Evolutionary conservation across 2,329 filamentous ascomycete genomes (phyloP).

Genomic region (Talaromyces sp.): DNA sequence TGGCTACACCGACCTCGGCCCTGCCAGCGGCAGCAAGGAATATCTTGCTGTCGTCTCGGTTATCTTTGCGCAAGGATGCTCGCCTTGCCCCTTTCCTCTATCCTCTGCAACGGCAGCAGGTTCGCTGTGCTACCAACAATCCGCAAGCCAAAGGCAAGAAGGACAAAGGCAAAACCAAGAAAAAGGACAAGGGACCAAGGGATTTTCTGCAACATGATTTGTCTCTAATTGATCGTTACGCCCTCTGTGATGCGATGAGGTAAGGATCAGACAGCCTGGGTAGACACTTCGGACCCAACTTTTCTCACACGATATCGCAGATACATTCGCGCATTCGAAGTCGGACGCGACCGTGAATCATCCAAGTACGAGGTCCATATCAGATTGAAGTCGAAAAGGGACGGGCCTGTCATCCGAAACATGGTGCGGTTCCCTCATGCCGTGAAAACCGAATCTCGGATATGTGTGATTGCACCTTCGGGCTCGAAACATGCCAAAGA

Average conservation of each 20-base stretch:
- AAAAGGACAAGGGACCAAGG: constrained; percentile 59
- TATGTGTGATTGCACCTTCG: constrained; percentile 88
- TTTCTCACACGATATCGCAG: constrained; percentile 41
- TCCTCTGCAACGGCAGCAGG: constrained; percentile 26
- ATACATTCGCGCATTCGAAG: constrained; percentile 87
- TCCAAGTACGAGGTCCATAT: constrained; percentile 87
- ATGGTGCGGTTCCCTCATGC: constrained; percentile 83
- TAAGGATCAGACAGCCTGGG: constrained; percentile 15
- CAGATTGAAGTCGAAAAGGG: constrained; percentile 76
- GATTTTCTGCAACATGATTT: constrained; percentile 61
- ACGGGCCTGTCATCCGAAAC: constrained; percentile 80
- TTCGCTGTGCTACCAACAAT: constrained; percentile 32
- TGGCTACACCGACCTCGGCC: constrained; percentile 30
- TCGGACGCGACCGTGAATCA: constrained; percentile 66
- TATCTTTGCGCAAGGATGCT: constrained; percentile 20
- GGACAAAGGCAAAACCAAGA: constrained; percentile 33
- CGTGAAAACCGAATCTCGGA: constrained; percentile 79
- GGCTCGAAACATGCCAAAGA: constrained; percentile 68
- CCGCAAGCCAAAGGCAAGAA: constrained; percentile 45
- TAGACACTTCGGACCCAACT: not conserved
- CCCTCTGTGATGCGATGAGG: constrained; percentile 91
- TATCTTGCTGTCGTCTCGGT: constrained; percentile 28
- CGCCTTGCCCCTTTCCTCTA: constrained; percentile 28
- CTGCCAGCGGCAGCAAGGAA: constrained; percentile 31
- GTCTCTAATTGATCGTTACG: constrained; percentile 65